Percentiles rank a stretch among this genome's conserved stretches.
These are phyloP conservation scores for Verticillium dahliae DNA, from an alignment of 2,329 filamentous ascomycete species.

Conservation along the genomic window DNA sequence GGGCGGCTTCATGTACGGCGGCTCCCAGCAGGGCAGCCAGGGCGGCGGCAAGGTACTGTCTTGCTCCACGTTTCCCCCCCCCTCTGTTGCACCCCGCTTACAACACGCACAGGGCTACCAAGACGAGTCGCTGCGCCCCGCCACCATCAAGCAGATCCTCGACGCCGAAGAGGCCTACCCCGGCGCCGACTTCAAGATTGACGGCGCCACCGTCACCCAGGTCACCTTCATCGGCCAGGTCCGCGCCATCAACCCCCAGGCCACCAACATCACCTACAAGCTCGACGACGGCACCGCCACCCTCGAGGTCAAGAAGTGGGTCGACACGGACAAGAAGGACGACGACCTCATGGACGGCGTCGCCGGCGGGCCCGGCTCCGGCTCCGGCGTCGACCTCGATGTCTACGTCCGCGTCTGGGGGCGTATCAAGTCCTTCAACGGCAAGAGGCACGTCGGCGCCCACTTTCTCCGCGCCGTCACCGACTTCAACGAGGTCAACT, in stretches of 20 bases:
- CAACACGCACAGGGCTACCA: constrained; percentile 36
- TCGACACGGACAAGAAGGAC: constrained; percentile 56
- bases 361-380: constrained; percentile 35
- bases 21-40: constrained; percentile 54
- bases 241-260: constrained; percentile 76
- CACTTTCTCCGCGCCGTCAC: constrained; percentile 73
- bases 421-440: constrained; percentile 74
- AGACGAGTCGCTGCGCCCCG: constrained; percentile 83
- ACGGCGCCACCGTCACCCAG: constrained; percentile 66
- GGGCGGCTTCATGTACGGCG: constrained; percentile 55
- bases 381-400: constrained; percentile 59
- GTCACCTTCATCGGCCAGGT: constrained; percentile 88
- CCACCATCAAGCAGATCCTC: constrained; percentile 91
- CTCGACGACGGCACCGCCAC: constrained; percentile 91
- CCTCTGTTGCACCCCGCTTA: background rate
- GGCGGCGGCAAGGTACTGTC: constrained; percentile 36
- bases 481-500: constrained; percentile 89
- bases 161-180: constrained; percentile 73
- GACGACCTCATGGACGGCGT: constrained; percentile 26
- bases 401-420: constrained; percentile 83
- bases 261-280: constrained; percentile 86
- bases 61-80: background rate
- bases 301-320: constrained; percentile 87
- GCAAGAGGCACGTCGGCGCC: constrained; percentile 74
- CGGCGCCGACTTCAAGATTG: constrained; percentile 73